Base-by-base conservation (phyloP, 2,329 filamentous ascomycete genomes). In the Microdochium trichocladiopsis region DNA sequence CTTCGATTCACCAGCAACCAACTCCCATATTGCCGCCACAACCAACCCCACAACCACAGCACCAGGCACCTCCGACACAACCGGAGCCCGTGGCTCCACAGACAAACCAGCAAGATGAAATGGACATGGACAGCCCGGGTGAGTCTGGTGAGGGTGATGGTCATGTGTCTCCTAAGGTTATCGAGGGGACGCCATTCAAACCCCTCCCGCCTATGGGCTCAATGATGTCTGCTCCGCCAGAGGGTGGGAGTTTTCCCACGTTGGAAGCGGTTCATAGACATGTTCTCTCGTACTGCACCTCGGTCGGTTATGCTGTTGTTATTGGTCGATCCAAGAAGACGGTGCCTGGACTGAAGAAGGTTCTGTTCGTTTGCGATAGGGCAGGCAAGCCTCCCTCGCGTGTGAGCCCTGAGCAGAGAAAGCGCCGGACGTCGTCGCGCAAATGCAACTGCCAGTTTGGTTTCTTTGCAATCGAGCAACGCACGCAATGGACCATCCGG, bases 371-470 rank as follows among this genome's bases (percentile, higher is more conserved):
- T 18, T 86, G 83, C 61, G 83, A 86, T 60, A 76, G 82, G 52
- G 82, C 82, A 3, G 83, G 83, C 43, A 83, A 83, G 58, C 80
- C 80, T 2, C 80, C 80, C 2, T 79, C 73, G 51, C 76, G 80
- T 5, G 81, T 83, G n/a, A 84, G 73, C 56, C 79, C 82, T 1
- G 83, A 86, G 65, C 76, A 79, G 55, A 77, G 83, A 52, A 86
- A 86, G 66, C 75, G 81, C 22, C 83, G 83, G 62, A 86, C 83
- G 1, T 84, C 83, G 9, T 86, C 82, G n/a, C 75, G 83, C 47
- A 86, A 86, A 60, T 86, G 83, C 60, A 82, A 85, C 58, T 86
- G 83, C 56, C 80, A 81, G 25, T 86, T 86, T 63, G 83, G 83
- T n/a, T 85, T 86, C 64, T 86, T 86, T 57, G 83, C 83, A 52